A percentile compares a stretch with the other conserved stretches of the same genome.
Conservation (phyloP, 306 rosid species). For the Parietaria judaica region DNA sequence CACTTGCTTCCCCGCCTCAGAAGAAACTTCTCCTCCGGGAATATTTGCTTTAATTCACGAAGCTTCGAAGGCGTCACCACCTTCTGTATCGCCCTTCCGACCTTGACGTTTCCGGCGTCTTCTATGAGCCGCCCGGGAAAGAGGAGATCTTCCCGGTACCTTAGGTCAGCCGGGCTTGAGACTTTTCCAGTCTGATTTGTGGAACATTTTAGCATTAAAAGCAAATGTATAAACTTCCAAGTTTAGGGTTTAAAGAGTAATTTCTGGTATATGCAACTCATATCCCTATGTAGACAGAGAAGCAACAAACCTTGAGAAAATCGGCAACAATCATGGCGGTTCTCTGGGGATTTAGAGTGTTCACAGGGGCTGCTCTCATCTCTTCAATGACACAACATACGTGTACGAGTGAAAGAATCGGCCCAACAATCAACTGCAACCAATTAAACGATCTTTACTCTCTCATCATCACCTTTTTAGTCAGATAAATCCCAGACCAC, state of each 20-base stretch:
- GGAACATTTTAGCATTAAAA: not conserved
- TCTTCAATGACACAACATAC: constrained; percentile 75
- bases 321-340: constrained; percentile 84
- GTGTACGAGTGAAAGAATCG: constrained; percentile 68
- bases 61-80: constrained; percentile 70
- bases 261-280: no score
- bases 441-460: constrained; percentile 13
- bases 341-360: constrained; percentile 88
- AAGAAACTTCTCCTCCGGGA: constrained; percentile 71
- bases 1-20: constrained; percentile 39
- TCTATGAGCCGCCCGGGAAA: constrained; percentile 56
- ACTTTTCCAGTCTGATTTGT: constrained; percentile 41
- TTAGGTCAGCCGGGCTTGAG: constrained; percentile 78
- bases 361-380: constrained; percentile 82
- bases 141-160: constrained; percentile 73
- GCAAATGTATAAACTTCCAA: not conserved
- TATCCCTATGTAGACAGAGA: not conserved
- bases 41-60: constrained; percentile 41
- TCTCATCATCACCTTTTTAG: not conserved
- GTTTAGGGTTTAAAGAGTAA: no score
- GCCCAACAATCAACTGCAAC: constrained; percentile 58
- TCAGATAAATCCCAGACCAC: no score
- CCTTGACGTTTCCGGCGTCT: constrained; percentile 79
- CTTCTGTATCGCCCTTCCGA: constrained; percentile 54
- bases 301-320: constrained; percentile 54